phyloP scores from a whole-genome alignment of 805 yeast genomes.

The Nakazawaea siamensis region DNA sequence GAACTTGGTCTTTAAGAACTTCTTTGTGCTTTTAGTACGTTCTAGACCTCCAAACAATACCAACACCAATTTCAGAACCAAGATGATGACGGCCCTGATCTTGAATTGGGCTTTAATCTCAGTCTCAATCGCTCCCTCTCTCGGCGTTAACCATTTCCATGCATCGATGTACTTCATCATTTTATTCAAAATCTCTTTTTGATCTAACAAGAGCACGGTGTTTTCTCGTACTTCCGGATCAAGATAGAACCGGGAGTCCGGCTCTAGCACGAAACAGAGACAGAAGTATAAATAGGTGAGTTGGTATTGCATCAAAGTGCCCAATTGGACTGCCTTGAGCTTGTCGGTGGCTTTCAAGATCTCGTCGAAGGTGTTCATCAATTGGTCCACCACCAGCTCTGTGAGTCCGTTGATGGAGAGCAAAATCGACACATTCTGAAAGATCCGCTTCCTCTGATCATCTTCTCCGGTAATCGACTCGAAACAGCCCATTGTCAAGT shows the following conservation, averaged over 20 bases:
- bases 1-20: constrained; percentile 34
- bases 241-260: constrained; percentile 9
- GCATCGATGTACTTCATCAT: constrained; percentile 47
- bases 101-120: constrained; percentile 29
- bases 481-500: constrained; percentile 22
- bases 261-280: constrained; percentile 9
- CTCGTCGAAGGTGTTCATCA: no score
- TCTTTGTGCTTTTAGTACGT: constrained; percentile 33
- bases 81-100: constrained; percentile 45
- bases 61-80: constrained; percentile 45
- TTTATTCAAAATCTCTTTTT: constrained; percentile 30
- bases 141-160: constrained; percentile 50
- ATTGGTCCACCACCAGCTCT: no score
- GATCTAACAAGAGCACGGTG: not conserved
- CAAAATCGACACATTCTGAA: no score
- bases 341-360: no score
- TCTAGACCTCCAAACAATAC: constrained; percentile 55
- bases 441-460: constrained; percentile 18
- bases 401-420: no score
- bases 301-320: constrained; percentile 16
- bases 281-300: constrained; percentile 19
- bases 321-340: constrained; percentile 5
- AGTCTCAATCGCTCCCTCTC: constrained; percentile 14
- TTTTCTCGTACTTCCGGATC: not conserved
- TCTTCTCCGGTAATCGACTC: constrained; percentile 15